Conservation (phyloP, 1,139 yeast species). For the Saccharomycopsis crataegensis region DNA sequence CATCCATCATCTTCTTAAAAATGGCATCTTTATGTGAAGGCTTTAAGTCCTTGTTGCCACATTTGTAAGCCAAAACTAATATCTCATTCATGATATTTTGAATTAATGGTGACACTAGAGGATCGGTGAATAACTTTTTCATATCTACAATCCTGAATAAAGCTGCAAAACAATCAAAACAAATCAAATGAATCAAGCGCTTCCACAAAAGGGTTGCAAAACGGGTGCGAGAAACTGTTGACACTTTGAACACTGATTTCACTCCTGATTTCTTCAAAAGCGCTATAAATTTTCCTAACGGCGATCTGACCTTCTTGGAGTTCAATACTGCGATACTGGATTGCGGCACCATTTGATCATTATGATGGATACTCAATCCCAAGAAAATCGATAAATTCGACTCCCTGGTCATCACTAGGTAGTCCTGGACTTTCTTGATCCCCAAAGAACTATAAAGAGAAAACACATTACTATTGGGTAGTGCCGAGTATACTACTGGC, state of each 20-base stretch:
- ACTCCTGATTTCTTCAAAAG: neutral
- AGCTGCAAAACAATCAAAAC: constrained; percentile 13
- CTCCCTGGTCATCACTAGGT: no score
- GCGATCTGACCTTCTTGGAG: neutral
- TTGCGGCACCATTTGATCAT: neutral
- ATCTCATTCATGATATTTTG: constrained; percentile 6
- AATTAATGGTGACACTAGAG: constrained; percentile 6
- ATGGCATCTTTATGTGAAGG: no score
- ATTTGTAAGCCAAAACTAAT: neutral
- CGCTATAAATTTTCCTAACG: neutral
- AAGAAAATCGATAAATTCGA: no score
- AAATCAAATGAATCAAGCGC: neutral
- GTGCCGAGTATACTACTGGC: neutral
- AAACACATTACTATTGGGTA: neutral
- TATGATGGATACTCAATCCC: no score
- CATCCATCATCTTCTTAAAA: no score
- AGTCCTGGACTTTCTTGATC: neutral
- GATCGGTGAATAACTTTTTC: constrained; percentile 12
- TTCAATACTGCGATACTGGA: neutral
- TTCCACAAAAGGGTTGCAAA: constrained; percentile 6
- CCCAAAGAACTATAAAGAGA: constrained; percentile 1
- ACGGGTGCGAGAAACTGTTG: neutral
- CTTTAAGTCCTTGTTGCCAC: neutral
- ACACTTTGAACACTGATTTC: neutral
- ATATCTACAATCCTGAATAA: constrained; percentile 26